phyloP scores from a whole-genome alignment of 2,329 filamentous ascomycete genomes.

The Thielaviopsis ethacetica region DNA sequence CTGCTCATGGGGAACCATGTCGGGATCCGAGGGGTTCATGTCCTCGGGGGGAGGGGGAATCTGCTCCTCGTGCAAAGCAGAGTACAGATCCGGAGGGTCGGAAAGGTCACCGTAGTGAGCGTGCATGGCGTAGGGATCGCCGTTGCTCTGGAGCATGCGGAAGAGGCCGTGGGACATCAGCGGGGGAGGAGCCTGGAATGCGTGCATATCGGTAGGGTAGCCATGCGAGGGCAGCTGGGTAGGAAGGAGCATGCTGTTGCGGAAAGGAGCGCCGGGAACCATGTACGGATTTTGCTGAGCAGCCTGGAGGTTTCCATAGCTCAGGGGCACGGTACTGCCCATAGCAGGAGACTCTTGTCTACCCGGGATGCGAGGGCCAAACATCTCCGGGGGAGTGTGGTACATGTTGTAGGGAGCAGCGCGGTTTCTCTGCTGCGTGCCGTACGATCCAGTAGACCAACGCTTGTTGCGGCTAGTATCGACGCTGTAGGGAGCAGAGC shows the following conservation, averaged over 20 bases:
- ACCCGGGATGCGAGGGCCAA: slow-evolving; percentile 38
- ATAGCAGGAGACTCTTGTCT: slow-evolving; percentile 35
- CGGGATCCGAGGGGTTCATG: slow-evolving; percentile 63
- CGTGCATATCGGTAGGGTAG: slow-evolving; percentile 25
- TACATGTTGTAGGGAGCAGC: slow-evolving; percentile 43
- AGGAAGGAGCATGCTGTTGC: slow-evolving; percentile 41
- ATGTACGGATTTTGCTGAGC: slow-evolving; percentile 39
- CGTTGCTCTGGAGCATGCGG: slow-evolving; percentile 59
- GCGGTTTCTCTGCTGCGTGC: slow-evolving; percentile 36
- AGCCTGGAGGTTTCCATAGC: slow-evolving; percentile 38
- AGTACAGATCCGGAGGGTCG: slow-evolving; percentile 62
- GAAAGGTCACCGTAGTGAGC: slow-evolving; percentile 58
- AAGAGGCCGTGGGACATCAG: slow-evolving; percentile 57
- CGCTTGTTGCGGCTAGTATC: slow-evolving; percentile 52
- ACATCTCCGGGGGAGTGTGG: slow-evolving; percentile 40
- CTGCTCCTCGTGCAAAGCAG: slow-evolving; percentile 57
- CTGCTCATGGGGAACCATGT: slow-evolving; percentile 63
- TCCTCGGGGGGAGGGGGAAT: slow-evolving; percentile 60
- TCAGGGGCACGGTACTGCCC: slow-evolving; percentile 31
- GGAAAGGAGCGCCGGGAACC: slow-evolving; percentile 34
- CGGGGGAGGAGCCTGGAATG: slow-evolving; percentile 36
- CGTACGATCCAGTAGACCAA: slow-evolving; percentile 65
- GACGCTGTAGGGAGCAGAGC: slow-evolving; percentile 54
- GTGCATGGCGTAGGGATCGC: slow-evolving; percentile 48
- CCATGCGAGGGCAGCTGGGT: slow-evolving; percentile 27